These are phyloP conservation scores for Leccinellum rugosiceps DNA, from an alignment of 768 basidiomycete species.

Conservation along the genomic window DNA sequence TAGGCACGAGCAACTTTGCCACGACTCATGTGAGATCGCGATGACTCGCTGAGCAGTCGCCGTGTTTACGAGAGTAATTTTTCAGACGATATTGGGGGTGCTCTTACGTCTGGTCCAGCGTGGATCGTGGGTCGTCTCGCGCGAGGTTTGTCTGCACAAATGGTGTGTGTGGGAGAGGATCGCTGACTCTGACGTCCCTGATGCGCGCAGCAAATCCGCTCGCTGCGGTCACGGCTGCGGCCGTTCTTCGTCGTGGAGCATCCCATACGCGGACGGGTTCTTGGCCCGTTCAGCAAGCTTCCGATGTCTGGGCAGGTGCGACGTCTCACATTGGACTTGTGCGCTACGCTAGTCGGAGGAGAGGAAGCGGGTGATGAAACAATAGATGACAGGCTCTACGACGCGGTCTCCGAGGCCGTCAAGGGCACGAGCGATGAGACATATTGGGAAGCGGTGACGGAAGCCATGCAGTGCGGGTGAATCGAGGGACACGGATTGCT, in stretches of 20 bases:
- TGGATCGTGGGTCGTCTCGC: conserved; percentile 40
- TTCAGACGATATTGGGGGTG: conserved; percentile 55
- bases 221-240: conserved; percentile 56
- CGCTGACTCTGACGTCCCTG: conserved; percentile 11
- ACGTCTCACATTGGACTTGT: conserved; percentile 64
- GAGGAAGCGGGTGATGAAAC: neutral
- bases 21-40: conserved; percentile 54
- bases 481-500: conserved; percentile 23
- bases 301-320: conserved; percentile 41
- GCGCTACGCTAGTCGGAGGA: conserved; percentile 30
- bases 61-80: conserved; percentile 6
- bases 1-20: conserved; percentile 52
- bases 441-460: conserved; percentile 35
- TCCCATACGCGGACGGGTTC: conserved; percentile 64
- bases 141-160: conserved; percentile 38
- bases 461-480: conserved; percentile 17
- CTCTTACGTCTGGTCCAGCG: conserved; percentile 62
- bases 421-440: conserved; percentile 24
- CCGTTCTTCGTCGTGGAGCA: conserved; percentile 83
- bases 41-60: neutral
- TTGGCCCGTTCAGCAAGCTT: conserved; percentile 79
- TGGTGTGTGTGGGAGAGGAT: conserved; percentile 1
- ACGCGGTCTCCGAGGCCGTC: conserved; percentile 28
- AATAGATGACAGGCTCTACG: conserved; percentile 15
- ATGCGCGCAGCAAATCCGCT: conserved; percentile 40